A percentile compares a stretch with the other conserved stretches of the same genome.
Evolutionary conservation across 345 rosid species (phyloP).

Genomic region (Geranium rotundifolium): DNA sequence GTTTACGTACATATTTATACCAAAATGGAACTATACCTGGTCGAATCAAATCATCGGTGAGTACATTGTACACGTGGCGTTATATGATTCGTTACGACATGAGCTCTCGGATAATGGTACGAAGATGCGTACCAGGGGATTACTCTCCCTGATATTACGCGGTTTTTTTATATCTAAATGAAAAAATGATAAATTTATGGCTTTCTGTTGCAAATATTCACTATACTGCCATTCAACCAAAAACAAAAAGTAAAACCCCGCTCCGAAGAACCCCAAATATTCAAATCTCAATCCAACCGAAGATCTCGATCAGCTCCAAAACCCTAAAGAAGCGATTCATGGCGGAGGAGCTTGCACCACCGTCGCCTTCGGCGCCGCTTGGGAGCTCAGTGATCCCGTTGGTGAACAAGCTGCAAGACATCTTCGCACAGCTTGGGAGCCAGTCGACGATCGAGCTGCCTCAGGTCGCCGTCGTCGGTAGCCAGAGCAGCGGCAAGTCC

Average conservation of each 20-base stretch:
- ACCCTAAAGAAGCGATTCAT: conserved; percentile 6
- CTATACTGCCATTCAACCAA: too few relatives aligned
- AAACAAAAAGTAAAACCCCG: too few relatives aligned
- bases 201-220: too few relatives aligned
- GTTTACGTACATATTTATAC: too few relatives aligned
- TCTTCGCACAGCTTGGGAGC: conserved; percentile 87
- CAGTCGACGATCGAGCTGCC: conserved; percentile 90
- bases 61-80: neutral
- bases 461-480: conserved; percentile 96
- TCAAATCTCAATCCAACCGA: conserved; percentile 5
- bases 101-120: too few relatives aligned
- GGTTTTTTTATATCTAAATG: too few relatives aligned
- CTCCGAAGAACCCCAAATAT: too few relatives aligned
- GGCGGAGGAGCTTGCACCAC: conserved; percentile 25
- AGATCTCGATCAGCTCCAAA: neutral
- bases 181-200: too few relatives aligned
- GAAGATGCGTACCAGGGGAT: too few relatives aligned
- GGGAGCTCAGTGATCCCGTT: conserved; percentile 91
- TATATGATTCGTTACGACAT: neutral
- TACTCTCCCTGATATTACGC: too few relatives aligned
- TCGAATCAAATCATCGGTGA: neutral
- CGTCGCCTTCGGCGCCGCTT: conserved; percentile 34
- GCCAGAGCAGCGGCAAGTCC: conserved; percentile 98
- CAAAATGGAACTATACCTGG: too few relatives aligned
- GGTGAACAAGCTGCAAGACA: conserved; percentile 90